Evolutionary conservation across 176 grass and related monocot species (phyloP), one percentile per base, ranked within the genome.

Genomic region (Oryza meridionalis): DNA sequence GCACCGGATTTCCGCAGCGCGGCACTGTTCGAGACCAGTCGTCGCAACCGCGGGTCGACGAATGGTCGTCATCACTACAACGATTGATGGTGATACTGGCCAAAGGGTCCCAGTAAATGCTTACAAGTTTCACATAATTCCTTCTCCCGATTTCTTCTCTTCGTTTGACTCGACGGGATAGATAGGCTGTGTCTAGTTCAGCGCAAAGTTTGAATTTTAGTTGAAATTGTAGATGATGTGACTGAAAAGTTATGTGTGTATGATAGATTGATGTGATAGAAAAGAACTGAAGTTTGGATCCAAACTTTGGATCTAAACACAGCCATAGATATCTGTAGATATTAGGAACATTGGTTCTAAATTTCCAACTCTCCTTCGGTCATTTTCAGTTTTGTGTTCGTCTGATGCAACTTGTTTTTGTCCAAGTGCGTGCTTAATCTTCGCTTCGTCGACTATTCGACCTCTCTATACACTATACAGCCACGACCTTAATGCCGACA

Each of bases 11-110:
- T 25, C 51, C 33, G 65, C 32, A 11, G 72, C 81, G 70, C 70
- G 21, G 37, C 5, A 14, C 15, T 14, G 72, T 8, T 44, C 11
- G 49, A 4, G 83, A 76, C 67, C 44, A 16, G 70, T 85, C 78
- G 62, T 62, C 19, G 58, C 17, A 62, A 62, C 58, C 14, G n/a
- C 7, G 8, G 8, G 21, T 62, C n/a, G 58, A 8, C 58, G 58
- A 24, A 4, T 62, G 19, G 58, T 62, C 4, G 15, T 11, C 38
- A 17, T 27, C 58, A 4, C 14, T 8, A 15, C 12, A 6, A 3
- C 5, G 76, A 58, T n/a, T 9, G 44, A 46, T 2, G 15, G 37
- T 73, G 88, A 86, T 29, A 45, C 35, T 59, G 73, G 25, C 67
- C 51, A 31, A 40, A 75, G 47, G 40, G 24, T 26, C 44, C 44